Conservation (phyloP, 1,284 basidiomycete genomes). For the Sporisorium iseilematis-ciliati region DNA sequence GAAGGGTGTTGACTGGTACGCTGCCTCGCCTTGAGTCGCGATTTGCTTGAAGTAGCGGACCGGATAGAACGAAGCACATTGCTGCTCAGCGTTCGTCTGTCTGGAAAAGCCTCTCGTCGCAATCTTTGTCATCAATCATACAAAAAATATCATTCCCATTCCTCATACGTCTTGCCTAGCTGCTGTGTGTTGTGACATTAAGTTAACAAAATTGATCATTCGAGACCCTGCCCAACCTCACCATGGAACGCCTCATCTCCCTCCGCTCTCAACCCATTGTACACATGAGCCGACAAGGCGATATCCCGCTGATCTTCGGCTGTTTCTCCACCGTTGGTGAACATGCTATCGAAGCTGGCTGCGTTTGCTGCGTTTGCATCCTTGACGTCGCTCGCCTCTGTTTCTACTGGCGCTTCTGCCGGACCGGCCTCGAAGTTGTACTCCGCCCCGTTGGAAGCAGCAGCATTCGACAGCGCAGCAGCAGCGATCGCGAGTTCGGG, state of each 20-base stretch:
- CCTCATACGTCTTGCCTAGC: too few relatives aligned
- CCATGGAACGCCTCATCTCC: too few relatives aligned
- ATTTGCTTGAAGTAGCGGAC: not conserved
- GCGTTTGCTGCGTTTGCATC: constrained; percentile 3
- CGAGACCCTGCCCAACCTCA: too few relatives aligned
- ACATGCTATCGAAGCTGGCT: constrained; percentile 24
- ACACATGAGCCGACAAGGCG: constrained; percentile 4
- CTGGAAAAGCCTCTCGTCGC: too few relatives aligned
- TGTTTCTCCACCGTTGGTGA: constrained; percentile 7
- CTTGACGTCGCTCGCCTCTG: constrained; percentile 4
- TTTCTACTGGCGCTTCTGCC: not conserved
- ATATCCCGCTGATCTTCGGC: constrained; percentile 6
- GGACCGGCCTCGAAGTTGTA: constrained; percentile 7
- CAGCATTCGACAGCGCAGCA: constrained; percentile 45
- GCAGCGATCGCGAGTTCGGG: constrained; percentile 45
- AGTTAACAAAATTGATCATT: too few relatives aligned
- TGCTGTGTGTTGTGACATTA: too few relatives aligned
- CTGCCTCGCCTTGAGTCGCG: constrained; percentile 56
- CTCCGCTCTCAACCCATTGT: not conserved
- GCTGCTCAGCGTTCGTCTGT: too few relatives aligned
- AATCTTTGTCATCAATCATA: too few relatives aligned
- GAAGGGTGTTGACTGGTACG: constrained; percentile 68
- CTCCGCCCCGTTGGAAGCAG: constrained; percentile 13
- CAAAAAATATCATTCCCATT: too few relatives aligned
- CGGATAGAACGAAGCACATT: too few relatives aligned